Conservation (phyloP, 257 asterid species). For the Orobanche coerulescens region DNA sequence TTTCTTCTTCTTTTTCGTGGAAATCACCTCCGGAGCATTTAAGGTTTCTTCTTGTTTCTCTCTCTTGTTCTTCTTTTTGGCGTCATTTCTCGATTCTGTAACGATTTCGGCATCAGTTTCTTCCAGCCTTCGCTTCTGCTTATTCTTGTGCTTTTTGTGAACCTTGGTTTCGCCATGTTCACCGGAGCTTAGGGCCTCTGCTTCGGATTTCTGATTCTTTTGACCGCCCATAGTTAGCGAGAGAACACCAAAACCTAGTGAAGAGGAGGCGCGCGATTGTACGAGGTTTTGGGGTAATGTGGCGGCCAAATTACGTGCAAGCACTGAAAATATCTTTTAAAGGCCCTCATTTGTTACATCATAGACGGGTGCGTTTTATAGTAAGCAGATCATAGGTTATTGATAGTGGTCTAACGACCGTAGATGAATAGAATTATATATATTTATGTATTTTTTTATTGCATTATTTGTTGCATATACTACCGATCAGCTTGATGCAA, state of each 20-base stretch:
- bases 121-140: conserved; percentile 60
- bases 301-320: conserved; percentile 25
- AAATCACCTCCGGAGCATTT: conserved; percentile 22
- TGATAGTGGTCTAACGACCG: too few relatives aligned
- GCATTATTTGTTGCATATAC: too few relatives aligned
- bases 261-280: conserved; percentile 6
- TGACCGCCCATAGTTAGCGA: conserved; percentile 31
- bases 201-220: conserved; percentile 23
- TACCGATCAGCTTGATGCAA: too few relatives aligned
- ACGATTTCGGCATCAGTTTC: conserved; percentile 34
- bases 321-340: background rate
- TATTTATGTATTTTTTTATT: too few relatives aligned
- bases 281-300: conserved; percentile 29
- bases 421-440: too few relatives aligned
- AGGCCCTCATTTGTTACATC: background rate
- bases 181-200: conserved; percentile 25
- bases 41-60: conserved; percentile 17
- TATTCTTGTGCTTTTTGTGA: conserved; percentile 47
- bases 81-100: conserved; percentile 32
- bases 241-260: conserved; percentile 29
- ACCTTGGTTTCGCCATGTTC: conserved; percentile 34
- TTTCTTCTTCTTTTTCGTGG: conserved; percentile 28
- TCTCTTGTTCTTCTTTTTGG: conserved; percentile 26
- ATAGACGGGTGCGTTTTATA: too few relatives aligned
- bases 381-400: too few relatives aligned